Evolutionary conservation across 768 basidiomycete genomes (phyloP).

Genomic region (Amanita rubescens): DNA sequence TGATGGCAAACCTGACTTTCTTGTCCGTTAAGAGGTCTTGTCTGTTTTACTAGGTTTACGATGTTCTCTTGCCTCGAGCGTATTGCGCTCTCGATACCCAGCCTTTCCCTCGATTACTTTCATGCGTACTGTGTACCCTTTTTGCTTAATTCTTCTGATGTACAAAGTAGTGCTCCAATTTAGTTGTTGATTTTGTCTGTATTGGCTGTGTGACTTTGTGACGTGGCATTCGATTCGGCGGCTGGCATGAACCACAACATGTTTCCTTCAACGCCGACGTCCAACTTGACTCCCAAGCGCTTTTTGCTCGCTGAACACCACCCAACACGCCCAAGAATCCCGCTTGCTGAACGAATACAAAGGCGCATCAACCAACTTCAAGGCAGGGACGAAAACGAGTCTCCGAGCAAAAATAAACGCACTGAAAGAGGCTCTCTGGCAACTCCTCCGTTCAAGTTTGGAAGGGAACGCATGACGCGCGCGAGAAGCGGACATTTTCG

Average conservation of each 20-base stretch:
- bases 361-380: conserved; percentile 4
- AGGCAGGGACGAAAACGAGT: neutral
- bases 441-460: neutral
- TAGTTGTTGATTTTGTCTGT: too few species aligned
- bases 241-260: neutral
- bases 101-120: neutral
- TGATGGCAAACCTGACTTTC: neutral
- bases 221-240: neutral
- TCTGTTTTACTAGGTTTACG: conserved; percentile 7
- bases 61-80: neutral
- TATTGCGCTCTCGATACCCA: neutral
- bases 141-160: neutral
- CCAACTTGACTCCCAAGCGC: neutral
- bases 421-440: neutral
- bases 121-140: neutral
- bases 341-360: neutral
- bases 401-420: neutral
- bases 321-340: neutral
- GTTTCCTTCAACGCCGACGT: neutral
- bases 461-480: neutral
- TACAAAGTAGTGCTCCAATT: neutral
- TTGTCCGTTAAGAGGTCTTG: conserved; percentile 3
- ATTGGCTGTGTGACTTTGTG: too few species aligned
- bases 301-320: neutral
- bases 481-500: conserved; percentile 4